Evolutionary conservation across 345 rosid species (phyloP).

Genomic region (Firmiana major): DNA sequence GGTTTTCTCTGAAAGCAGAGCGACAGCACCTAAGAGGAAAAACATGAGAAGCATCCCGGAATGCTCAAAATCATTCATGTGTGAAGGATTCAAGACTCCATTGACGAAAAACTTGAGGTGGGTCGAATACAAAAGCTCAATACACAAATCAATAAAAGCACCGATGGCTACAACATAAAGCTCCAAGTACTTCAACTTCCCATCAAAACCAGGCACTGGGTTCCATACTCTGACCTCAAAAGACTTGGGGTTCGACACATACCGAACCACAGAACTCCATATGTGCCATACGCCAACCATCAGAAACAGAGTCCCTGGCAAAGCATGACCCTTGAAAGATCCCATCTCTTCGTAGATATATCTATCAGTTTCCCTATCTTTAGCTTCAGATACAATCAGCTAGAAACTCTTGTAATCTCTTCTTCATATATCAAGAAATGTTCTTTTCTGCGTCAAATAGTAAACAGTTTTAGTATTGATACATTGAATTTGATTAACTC

Average conservation of each 20-base stretch:
- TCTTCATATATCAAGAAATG: neutral
- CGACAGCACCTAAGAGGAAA: slow-evolving; percentile 64
- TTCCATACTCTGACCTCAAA: slow-evolving; percentile 82
- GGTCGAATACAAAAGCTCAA: slow-evolving; percentile 88
- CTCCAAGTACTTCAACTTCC: slow-evolving; percentile 74
- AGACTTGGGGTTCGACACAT: slow-evolving; percentile 54
- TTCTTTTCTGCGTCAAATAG: slow-evolving; percentile 1
- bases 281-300: slow-evolving; percentile 82
- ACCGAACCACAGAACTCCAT: slow-evolving; percentile 68
- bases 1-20: slow-evolving; percentile 70
- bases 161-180: slow-evolving; percentile 75
- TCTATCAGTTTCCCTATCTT: neutral
- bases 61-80: slow-evolving; percentile 95
- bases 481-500: neutral
- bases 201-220: slow-evolving; percentile 77
- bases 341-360: slow-evolving; percentile 49
- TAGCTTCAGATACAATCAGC: neutral
- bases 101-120: slow-evolving; percentile 79
- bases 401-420: neutral
- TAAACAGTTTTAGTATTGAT: neutral
- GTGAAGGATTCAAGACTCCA: slow-evolving; percentile 77
- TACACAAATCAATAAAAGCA: slow-evolving; percentile 71
- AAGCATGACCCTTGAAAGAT: slow-evolving; percentile 87
- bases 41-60: slow-evolving; percentile 98
- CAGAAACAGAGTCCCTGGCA: slow-evolving; percentile 83